Base-by-base conservation (phyloP, 2,329 filamentous ascomycete genomes). In the Stagonosporopsis rhizophila region DNA sequence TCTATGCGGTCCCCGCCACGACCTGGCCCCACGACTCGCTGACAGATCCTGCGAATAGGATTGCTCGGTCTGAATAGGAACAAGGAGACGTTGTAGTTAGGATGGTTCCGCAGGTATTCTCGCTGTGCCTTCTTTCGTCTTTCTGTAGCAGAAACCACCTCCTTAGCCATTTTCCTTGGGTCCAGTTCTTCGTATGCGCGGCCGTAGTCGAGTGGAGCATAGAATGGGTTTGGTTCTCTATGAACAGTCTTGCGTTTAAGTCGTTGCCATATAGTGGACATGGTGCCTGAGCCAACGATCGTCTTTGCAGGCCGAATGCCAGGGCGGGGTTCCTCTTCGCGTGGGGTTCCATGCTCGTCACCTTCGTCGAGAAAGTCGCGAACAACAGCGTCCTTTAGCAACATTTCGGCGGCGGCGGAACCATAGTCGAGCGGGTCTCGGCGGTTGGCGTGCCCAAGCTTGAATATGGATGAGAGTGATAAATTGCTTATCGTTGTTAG, bases 301-400 rank as follows among this genome's bases (percentile, higher is more conserved):
- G 70, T 76, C 49, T 72, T 77, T n/a, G 69, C 61, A 41, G 71
- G 66, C 54, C 77, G 77, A 53, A 74, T 69, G 27, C 53, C 76
- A 37, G 70, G 73, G 27, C 66, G 70, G 41, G 72, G 70, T 15
- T 73, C 72, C 14, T 72, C 69, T 9, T 60, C 66, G 19, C 62
- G 56, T 11, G 66, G 68, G 20, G 62, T 69, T 8, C 56, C 42
- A 11, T 51, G 46, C 7, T 72, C 69, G 83, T 79, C 60, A 83
- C 81, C 63, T 55, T 96, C 92, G 67, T 98, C 92, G 4, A 99
- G 84, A 60, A 99, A 99, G 68, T 98, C 95, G 45, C 88, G 89
- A 6, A 99, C 94, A 23, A 99, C 92, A 1, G 92, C 92, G 75
- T 98, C 94, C 72, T 98, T 98, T 41, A 98, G 83, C 44, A 99